Conservation (phyloP, 129 eudicot species). For the Lactuca sativa region DNA sequence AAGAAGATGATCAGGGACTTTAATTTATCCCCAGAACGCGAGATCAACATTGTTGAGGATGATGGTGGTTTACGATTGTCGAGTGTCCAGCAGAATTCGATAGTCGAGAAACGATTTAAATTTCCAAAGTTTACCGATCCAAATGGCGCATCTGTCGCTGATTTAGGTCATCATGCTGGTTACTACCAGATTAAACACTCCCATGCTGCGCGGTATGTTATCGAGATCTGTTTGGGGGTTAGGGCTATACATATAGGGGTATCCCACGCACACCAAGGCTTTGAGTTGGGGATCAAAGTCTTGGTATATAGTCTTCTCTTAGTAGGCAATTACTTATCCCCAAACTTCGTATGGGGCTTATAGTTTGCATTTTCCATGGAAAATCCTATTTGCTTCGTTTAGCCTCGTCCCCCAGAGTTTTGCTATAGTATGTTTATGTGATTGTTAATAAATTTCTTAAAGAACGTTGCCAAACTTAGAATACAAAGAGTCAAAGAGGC, state of each 20-base stretch:
- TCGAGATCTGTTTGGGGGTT: no score
- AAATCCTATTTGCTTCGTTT: no score
- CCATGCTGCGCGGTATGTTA: slow-evolving; percentile 61
- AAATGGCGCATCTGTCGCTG: slow-evolving; percentile 51
- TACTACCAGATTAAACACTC: slow-evolving; percentile 79
- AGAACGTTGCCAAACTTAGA: not conserved
- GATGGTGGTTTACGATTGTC: slow-evolving; percentile 11
- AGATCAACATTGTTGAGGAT: slow-evolving; percentile 51
- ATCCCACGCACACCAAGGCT: no score
- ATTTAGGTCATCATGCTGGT: slow-evolving; percentile 88
- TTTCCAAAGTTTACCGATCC: slow-evolving; percentile 54
- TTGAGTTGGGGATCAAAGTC: no score
- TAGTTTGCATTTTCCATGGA: no score
- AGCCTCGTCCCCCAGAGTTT: no score
- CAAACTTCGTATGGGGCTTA: no score
- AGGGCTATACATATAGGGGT: no score
- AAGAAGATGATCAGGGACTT: slow-evolving; percentile 62
- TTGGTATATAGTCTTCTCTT: no score
- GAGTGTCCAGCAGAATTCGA: slow-evolving; percentile 25
- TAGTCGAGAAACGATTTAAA: slow-evolving; percentile 62
- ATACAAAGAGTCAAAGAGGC: no score
- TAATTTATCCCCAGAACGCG: slow-evolving; percentile 62
- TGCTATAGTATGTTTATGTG: not conserved
- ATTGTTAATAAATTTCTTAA: not conserved
- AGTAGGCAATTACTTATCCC: no score